Evolutionary conservation across 2,329 filamentous ascomycete species (phyloP), one percentile per base, ranked within the genome.

Genomic region (Tolypocladium sp.): DNA sequence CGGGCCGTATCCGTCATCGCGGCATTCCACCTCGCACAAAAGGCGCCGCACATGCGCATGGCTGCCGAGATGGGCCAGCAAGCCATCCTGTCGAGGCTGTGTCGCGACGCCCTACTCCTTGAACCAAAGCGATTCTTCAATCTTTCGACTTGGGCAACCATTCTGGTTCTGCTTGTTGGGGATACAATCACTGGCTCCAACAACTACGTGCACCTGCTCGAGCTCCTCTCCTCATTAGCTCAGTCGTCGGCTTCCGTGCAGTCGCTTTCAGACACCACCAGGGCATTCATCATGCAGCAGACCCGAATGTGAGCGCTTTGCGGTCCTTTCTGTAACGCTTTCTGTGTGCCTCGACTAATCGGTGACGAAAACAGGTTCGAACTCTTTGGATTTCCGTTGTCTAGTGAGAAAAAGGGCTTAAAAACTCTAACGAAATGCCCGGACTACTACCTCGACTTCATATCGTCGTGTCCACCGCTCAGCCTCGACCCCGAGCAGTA

Each of bases 141-240:
- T 38, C 66, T 69, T 0, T 74, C 68, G 13, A 74, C 70, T 2
- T 68, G 73, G 62, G 71, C 72, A 0, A 76, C 73, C 0, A 64
- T 76, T 13, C 61, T 76, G 1, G 69, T 76, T 0, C 66, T 76
- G 1, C 62, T 77, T 0, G 73, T 76, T 0, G 74, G 74, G 0
- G 74, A 77, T 17, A 76, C 74, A 0, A 74, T 76, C 8, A 76
- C 74, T 0, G 74, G 73, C 1, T 72, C 73, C 4, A 67, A 67
- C 25, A 74, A 76, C 38, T 76, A 71, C 55, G 62, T 61, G 0
- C 73, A 73, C 56, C 65, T 76, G 0, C 61, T 75, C 0, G 67
- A 73, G 56, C 73, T 76, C 67, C 62, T 76, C 33, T 65, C 68
- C 8, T 72, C 67, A 27, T 61, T 76, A 2, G 63, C 63, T 0